Evolutionary conservation across 768 basidiomycete genomes (phyloP).

Genomic region (Pluteus cervinus): DNA sequence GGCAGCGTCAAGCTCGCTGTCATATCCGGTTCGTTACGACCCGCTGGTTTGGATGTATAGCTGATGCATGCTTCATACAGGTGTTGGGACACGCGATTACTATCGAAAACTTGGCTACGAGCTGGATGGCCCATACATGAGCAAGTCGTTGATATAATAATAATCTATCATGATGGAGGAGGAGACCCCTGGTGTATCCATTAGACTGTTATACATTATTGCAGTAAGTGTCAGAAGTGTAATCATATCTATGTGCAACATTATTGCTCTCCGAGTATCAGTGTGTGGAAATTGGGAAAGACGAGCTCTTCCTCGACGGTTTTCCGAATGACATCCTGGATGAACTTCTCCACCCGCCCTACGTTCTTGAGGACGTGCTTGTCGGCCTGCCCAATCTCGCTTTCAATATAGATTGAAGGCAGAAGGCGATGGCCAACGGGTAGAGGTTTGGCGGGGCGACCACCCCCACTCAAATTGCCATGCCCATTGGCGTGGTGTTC

Average conservation of each 20-base stretch:
- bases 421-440: constrained; percentile 81
- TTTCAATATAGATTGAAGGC: constrained; percentile 87
- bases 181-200: neutral
- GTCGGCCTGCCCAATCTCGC: constrained; percentile 93
- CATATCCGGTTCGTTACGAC: constrained; percentile 70
- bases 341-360: constrained; percentile 89
- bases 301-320: constrained; percentile 94
- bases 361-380: constrained; percentile 96
- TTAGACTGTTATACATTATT: too few species aligned
- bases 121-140: constrained; percentile 98
- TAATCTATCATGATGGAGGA: neutral
- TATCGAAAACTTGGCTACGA: constrained; percentile 92
- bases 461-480: too few species aligned
- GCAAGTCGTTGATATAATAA: constrained; percentile 59
- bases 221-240: too few species aligned
- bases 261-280: constrained; percentile 42
- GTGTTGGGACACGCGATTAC: constrained; percentile 96
- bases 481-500: constrained; percentile 32
- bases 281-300: constrained; percentile 92
- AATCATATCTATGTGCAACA: too few species aligned
- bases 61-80: constrained; percentile 27
- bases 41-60: constrained; percentile 2
- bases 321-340: constrained; percentile 92
- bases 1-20: constrained; percentile 95
- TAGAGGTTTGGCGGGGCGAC: constrained; percentile 57